These are phyloP conservation scores for Suaeda aralocaspica DNA, from an alignment of 148 eudicot genomes.

Conservation along the genomic window DNA sequence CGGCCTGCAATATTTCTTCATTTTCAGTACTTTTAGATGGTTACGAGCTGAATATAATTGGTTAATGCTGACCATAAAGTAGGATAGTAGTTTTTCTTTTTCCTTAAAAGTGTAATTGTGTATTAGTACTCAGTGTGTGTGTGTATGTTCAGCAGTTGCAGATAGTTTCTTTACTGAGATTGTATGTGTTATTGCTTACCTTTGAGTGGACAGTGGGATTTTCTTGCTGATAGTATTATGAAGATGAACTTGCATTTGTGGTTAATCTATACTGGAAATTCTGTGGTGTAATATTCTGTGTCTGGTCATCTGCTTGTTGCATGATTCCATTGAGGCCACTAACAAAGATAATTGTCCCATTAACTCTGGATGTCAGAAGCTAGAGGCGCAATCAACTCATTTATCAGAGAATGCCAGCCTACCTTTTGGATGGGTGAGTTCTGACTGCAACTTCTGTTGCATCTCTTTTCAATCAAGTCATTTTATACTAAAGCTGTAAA, in stretches of 20 bases:
- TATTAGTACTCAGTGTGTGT: too few species aligned
- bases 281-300: background rate
- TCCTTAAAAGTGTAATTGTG: background rate
- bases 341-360: slow-evolving; percentile 3
- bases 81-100: background rate
- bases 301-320: slow-evolving; percentile 6
- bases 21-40: background rate
- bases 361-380: slow-evolving; percentile 43
- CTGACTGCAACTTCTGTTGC: slow-evolving; percentile 14
- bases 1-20: background rate
- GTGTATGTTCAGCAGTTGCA: slow-evolving; percentile 32
- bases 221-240: background rate
- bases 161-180: background rate
- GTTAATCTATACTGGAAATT: background rate
- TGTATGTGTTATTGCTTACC: background rate
- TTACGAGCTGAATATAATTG: background rate
- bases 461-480: background rate
- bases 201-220: background rate
- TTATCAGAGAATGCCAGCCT: slow-evolving; percentile 34
- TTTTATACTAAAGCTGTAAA: background rate
- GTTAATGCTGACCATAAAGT: background rate
- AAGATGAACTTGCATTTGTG: background rate
- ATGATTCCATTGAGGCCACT: background rate
- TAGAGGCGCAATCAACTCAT: slow-evolving; percentile 38
- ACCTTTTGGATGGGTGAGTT: slow-evolving; percentile 84